Percentiles rank a stretch among this genome's conserved stretches.
Conservation (phyloP, 1,284 basidiomycete species). For the Meripilus lineatus region DNA sequence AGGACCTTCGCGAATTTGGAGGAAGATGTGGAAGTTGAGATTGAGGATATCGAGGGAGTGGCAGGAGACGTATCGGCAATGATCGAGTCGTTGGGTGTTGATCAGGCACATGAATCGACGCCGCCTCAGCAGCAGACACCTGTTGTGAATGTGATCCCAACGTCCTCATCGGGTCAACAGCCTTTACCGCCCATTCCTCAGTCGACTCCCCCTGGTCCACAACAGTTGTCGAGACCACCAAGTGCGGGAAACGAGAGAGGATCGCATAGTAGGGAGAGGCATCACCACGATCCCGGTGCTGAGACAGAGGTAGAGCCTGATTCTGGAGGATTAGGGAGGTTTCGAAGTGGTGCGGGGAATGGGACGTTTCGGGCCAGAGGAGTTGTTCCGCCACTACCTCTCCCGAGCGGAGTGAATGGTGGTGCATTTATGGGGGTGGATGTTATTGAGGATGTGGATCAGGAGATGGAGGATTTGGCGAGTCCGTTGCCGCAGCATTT, state of each 20-base stretch:
- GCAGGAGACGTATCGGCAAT: slow-evolving; percentile 24
- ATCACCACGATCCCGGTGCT: slow-evolving; percentile 36
- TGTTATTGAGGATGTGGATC: slow-evolving; percentile 23
- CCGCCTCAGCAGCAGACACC: not conserved
- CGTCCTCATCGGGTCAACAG: slow-evolving; percentile 12
- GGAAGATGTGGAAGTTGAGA: slow-evolving; percentile 95
- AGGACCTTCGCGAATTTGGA: slow-evolving; percentile 92
- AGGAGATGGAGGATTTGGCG: slow-evolving; percentile 26
- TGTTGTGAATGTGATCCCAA: slow-evolving; percentile 12
- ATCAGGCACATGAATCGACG: not conserved
- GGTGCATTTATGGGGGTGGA: no score
- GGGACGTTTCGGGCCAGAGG: not conserved
- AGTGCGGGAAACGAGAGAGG: slow-evolving; percentile 16
- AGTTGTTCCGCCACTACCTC: slow-evolving; percentile 5
- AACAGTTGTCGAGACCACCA: not conserved
- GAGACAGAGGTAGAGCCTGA: slow-evolving; percentile 52
- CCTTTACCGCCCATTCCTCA: slow-evolving; percentile 12
- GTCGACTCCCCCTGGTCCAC: not conserved
- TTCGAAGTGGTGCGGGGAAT: no score
- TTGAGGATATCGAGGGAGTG: slow-evolving; percentile 36
- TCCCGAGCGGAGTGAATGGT: slow-evolving; percentile 7
- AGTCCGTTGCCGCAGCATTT: slow-evolving; percentile 28
- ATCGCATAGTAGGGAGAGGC: slow-evolving; percentile 20
- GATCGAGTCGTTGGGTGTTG: slow-evolving; percentile 7
- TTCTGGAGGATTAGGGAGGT: not conserved